Evolutionary conservation across 345 rosid genomes (phyloP).

Genomic region (Durio zibethinus): DNA sequence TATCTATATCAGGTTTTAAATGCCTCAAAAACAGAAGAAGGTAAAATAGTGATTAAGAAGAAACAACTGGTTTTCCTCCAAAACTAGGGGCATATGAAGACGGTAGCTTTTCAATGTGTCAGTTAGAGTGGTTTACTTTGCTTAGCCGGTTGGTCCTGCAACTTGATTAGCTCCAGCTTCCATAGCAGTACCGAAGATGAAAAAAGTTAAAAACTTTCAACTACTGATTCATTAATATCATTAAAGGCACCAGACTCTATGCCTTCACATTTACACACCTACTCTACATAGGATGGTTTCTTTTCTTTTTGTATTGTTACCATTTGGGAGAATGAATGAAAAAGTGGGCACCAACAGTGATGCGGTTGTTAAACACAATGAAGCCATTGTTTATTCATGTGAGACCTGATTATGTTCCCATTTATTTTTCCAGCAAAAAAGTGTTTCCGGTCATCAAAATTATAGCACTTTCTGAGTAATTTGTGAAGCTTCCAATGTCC

Average conservation of each 20-base stretch:
- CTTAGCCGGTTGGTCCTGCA: neutral
- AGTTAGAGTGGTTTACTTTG: neutral
- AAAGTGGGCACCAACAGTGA: neutral
- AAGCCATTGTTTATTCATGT: neutral
- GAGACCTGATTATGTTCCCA: neutral
- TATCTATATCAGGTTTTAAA: neutral
- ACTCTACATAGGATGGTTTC: neutral
- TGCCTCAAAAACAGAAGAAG: no score
- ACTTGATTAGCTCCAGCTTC: conserved; percentile 1
- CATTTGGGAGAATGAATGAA: neutral
- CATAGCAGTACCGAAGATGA: neutral
- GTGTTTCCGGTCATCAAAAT: neutral
- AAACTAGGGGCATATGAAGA: neutral
- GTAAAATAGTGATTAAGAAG: neutral
- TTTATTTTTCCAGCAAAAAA: neutral
- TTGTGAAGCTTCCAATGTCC: neutral
- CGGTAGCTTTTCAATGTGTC: neutral
- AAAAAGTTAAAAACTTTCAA: neutral
- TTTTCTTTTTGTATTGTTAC: neutral
- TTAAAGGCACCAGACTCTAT: neutral
- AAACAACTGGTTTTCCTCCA: neutral
- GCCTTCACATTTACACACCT: neutral
- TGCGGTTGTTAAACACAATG: neutral
- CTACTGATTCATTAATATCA: neutral
- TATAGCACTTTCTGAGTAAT: neutral